Percentiles rank a stretch among this genome's conserved stretches.
These are phyloP conservation scores for Saccharomycopsis sp. DNA, from an alignment of 805 yeast genomes.

Conservation along the genomic window DNA sequence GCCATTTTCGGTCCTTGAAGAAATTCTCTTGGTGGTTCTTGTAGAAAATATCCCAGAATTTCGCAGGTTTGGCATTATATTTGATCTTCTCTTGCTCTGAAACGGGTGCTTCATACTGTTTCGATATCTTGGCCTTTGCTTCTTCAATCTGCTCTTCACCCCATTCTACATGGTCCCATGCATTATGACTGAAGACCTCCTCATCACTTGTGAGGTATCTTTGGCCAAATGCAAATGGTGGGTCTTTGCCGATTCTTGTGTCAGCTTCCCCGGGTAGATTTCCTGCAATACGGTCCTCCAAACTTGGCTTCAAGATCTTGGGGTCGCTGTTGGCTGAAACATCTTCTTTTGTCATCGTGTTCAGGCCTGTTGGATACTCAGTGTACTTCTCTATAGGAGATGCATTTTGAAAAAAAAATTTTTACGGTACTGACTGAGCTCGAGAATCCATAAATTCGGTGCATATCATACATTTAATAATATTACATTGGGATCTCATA, in stretches of 20 bases:
- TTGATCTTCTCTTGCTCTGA: slow-evolving; percentile 70
- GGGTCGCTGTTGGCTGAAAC: too few relatives aligned
- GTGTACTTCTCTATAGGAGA: too few relatives aligned
- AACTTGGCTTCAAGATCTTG: slow-evolving; percentile 15
- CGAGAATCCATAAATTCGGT: too few relatives aligned
- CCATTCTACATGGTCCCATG: slow-evolving; percentile 96
- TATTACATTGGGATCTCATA: too few relatives aligned
- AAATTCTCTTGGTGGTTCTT: slow-evolving; percentile 86
- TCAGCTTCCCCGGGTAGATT: slow-evolving; percentile 24
- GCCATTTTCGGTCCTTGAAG: slow-evolving; percentile 95
- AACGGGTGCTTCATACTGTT: slow-evolving; percentile 80
- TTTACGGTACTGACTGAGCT: too few relatives aligned
- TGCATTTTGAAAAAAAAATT: too few relatives aligned
- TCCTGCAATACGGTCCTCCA: slow-evolving; percentile 17
- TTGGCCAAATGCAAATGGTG: slow-evolving; percentile 90
- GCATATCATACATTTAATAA: too few relatives aligned
- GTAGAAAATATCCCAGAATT: slow-evolving; percentile 92
- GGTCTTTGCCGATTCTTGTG: slow-evolving; percentile 69
- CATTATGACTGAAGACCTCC: slow-evolving; percentile 87
- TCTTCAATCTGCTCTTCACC: slow-evolving; percentile 77
- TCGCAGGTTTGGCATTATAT: slow-evolving; percentile 80
- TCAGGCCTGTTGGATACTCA: too few relatives aligned
- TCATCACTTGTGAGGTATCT: slow-evolving; percentile 60
- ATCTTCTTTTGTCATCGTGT: too few relatives aligned
- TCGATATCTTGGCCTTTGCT: slow-evolving; percentile 64